These are phyloP conservation scores for Persicaria tinctoria DNA, from an alignment of 148 eudicot species.

Conservation along the genomic window DNA sequence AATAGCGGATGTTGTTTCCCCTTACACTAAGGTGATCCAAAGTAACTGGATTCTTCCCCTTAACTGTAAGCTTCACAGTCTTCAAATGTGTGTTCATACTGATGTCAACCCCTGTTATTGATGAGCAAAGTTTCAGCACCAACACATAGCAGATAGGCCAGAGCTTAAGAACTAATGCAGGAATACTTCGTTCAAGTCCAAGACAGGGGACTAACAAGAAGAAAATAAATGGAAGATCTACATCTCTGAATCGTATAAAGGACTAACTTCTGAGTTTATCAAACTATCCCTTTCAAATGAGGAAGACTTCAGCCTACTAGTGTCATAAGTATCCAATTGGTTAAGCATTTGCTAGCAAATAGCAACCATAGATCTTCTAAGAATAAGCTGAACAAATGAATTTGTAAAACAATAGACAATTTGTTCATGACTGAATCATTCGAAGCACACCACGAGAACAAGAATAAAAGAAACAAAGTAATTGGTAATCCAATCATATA, in stretches of 20 bases:
- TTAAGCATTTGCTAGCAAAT: background rate
- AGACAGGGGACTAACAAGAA: background rate
- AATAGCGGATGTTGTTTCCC: constrained; percentile 72
- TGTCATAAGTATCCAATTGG: background rate
- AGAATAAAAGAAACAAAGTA: background rate
- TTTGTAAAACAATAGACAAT: too few species aligned
- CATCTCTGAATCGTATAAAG: background rate
- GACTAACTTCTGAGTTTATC: background rate
- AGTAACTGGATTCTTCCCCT: constrained; percentile 64
- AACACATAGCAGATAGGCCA: background rate
- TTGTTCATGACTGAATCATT: too few species aligned
- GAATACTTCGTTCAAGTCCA: background rate
- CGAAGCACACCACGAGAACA: background rate
- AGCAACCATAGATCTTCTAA: background rate
- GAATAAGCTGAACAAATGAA: background rate
- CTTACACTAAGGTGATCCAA: constrained; percentile 70
- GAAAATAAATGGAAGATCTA: background rate
- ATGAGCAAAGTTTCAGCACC: constrained; percentile 2
- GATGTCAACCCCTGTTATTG: constrained; percentile 50
- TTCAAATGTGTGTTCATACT: constrained; percentile 84
- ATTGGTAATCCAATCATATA: background rate
- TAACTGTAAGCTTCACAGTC: constrained; percentile 58
- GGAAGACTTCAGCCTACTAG: background rate
- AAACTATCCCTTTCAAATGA: background rate
- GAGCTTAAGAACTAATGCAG: background rate